Conservation (phyloP, 805 yeast genomes). For the Clavispora santaluciae region DNA sequence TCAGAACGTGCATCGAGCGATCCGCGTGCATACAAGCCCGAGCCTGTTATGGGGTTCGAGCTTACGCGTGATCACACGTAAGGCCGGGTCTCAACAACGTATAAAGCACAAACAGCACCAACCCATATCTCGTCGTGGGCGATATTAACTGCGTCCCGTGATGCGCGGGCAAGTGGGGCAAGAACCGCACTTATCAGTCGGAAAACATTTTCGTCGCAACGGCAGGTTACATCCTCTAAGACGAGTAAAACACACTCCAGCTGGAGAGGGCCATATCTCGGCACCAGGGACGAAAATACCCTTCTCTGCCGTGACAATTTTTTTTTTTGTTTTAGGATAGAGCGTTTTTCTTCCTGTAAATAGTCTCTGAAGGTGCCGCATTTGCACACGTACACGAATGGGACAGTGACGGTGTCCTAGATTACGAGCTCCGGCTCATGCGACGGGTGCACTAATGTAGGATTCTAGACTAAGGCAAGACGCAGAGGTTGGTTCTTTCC, state of each 20-base stretch:
- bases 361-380: too few species aligned
- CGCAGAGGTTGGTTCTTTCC: background rate
- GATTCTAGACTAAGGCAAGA: background rate
- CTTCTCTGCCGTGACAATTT: too few species aligned
- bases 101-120: background rate
- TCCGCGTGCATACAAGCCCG: background rate
- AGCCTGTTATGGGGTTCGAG: background rate
- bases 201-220: background rate
- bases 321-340: too few species aligned
- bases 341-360: too few species aligned
- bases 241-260: background rate
- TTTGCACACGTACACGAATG: too few species aligned
- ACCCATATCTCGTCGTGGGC: too few species aligned
- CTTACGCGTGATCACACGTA: background rate
- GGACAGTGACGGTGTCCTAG: background rate
- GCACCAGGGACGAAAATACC: too few species aligned
- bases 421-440: background rate
- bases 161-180: background rate
- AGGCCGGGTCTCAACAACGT: too few species aligned
- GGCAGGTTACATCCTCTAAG: background rate
- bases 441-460: background rate
- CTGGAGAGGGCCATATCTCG: background rate
- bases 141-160: too few species aligned
- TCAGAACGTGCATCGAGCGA: too few species aligned
- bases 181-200: background rate